Conservation (phyloP, 2,329 filamentous ascomycete genomes). For the Penicillium sp. region DNA sequence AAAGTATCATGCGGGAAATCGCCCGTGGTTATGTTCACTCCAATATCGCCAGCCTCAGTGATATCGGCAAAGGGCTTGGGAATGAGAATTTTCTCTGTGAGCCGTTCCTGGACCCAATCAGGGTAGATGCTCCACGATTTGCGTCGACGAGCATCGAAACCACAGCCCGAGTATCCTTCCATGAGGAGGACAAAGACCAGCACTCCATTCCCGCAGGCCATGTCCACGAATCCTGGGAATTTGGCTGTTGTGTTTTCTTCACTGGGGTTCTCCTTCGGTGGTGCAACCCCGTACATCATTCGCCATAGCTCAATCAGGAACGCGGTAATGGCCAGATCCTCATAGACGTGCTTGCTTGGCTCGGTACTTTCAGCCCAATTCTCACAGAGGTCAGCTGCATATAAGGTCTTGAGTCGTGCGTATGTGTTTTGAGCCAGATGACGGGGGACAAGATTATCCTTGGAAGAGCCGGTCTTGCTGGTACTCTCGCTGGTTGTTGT, state of each 20-base stretch:
- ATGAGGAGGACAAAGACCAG: slow-evolving; percentile 79
- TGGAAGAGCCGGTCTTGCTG: background rate
- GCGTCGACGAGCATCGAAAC: slow-evolving; percentile 85
- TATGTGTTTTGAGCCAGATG: slow-evolving; percentile 82
- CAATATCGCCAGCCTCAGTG: slow-evolving; percentile 23
- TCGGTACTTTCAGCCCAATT: slow-evolving; percentile 87
- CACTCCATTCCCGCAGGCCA: slow-evolving; percentile 93
- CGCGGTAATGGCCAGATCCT: slow-evolving; percentile 87
- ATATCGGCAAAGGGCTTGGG: slow-evolving; percentile 57
- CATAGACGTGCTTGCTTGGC: slow-evolving; percentile 90
- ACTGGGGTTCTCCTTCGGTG: slow-evolving; percentile 26
- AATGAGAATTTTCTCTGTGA: slow-evolving; percentile 67
- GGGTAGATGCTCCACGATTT: slow-evolving; percentile 84
- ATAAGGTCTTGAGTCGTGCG: slow-evolving; percentile 75
- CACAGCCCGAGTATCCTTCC: slow-evolving; percentile 86
- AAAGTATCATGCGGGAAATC: slow-evolving; percentile 77
- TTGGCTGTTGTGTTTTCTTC: slow-evolving; percentile 23
- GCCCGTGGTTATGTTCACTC: slow-evolving; percentile 56
- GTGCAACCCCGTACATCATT: slow-evolving; percentile 70
- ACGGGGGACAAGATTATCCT: slow-evolving; percentile 77
- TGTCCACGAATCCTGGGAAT: slow-evolving; percentile 93
- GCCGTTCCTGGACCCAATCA: slow-evolving; percentile 51
- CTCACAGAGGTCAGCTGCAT: slow-evolving; percentile 73
- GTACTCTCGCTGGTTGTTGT: background rate
- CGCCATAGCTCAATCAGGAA: slow-evolving; percentile 92